Evolutionary conservation across 2,329 filamentous ascomycete species (phyloP), one percentile per base, ranked within the genome.

Genomic region (Apiospora arundinis): DNA sequence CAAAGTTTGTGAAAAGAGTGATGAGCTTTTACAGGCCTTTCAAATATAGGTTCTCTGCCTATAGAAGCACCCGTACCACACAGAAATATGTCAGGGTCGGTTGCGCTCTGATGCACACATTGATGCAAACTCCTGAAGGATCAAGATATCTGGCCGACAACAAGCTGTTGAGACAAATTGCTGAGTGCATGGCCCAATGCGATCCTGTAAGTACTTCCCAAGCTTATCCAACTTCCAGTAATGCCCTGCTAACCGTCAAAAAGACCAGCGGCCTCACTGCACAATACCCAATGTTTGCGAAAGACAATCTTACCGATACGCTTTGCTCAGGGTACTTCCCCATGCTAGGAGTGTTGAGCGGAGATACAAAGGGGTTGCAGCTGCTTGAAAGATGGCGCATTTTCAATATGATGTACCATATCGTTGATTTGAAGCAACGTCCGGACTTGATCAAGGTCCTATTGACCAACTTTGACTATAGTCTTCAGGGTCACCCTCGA

Each of bases 371-470:
- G 76, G 96, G 96, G 0, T 87, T 98, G 32, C 91, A 92, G 73
- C 95, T 99, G 83, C 89, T 99, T 78, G 95, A 98, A 80, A 88
- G 94, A 76, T 98, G 96, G 95, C 94, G 95, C 76, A 97, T 99
- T 88, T 95, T 98, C 83, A 98, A 98, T 82, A 99, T 99, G 94
- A 97, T 98, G 87, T 99, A 99, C 80, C 96, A 98, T 81, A 97
- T 99, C 73, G 89, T 98, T 71, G 95, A 98, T 78, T 86, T 97
- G 63, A 94, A 93, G 76, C 93, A 96, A 81, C 92, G 96, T 2
- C 94, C 95, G 65, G 96, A 99, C 80, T 86, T 99, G 72, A 94
- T 98, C 79, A 94, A 95, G 79, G 88, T 95, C 12, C 88, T 99
- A 44, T 87, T 99, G 11, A 92, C 93, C 67, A 96, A 95, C 77